phyloP scores from a whole-genome alignment of 176 grass and related monocot species.

The Rhynchospora tenuis region DNA sequence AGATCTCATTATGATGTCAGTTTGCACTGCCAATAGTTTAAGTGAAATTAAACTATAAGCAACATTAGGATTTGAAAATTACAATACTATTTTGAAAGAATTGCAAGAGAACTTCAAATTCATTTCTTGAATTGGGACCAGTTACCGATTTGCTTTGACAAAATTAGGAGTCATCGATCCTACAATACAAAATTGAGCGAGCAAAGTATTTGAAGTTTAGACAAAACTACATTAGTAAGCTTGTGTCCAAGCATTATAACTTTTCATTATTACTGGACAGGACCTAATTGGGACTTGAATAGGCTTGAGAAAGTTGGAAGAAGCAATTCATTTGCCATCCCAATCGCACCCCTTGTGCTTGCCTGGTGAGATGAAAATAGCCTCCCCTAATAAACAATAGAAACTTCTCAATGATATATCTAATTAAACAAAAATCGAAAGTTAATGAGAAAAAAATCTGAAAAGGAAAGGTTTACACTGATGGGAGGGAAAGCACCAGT shows the following conservation, averaged over 20 bases:
- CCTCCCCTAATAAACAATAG: slow-evolving; percentile 32
- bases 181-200: not conserved
- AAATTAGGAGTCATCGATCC: not conserved
- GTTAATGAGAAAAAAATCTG: not conserved
- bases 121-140: not conserved
- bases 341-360: slow-evolving; percentile 56
- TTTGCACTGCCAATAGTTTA: not conserved
- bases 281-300: slow-evolving; percentile 20
- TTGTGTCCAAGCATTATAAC: too few relatives aligned
- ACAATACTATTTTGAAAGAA: not conserved
- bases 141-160: not conserved
- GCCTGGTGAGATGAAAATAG: slow-evolving; percentile 63
- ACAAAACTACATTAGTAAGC: too few relatives aligned
- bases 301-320: slow-evolving; percentile 37
- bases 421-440: not conserved
- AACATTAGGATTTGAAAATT: not conserved
- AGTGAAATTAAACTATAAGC: not conserved
- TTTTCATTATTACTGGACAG: too few relatives aligned
- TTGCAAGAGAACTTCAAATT: not conserved
- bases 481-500: slow-evolving; percentile 35
- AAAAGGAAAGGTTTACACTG: slow-evolving; percentile 7
- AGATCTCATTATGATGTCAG: not conserved
- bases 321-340: slow-evolving; percentile 43
- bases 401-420: not conserved
- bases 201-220: not conserved